Evolutionary conservation across 371 early-diverging fungal species (phyloP).

Genomic region (Gilbertella persicaria): DNA sequence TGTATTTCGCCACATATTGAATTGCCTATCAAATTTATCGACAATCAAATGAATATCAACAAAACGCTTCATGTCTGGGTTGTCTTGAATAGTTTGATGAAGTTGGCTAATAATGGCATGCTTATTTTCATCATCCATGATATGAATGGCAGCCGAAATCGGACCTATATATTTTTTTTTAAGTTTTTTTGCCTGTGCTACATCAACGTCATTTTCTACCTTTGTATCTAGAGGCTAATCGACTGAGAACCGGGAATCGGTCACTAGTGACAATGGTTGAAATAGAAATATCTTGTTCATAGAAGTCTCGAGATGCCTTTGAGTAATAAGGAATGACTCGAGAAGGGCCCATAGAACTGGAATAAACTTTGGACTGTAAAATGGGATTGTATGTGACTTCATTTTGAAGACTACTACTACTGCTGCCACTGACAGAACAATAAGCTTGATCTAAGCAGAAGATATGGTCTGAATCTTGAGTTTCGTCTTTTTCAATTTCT

Average conservation of each 20-base stretch:
- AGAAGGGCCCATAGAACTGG: slow-evolving; percentile 54
- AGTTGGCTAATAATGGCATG: slow-evolving; percentile 41
- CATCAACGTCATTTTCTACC: slow-evolving; percentile 11
- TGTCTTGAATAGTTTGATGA: slow-evolving; percentile 41
- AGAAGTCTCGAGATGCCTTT: slow-evolving; percentile 35
- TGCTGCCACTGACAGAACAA: neutral
- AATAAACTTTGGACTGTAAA: slow-evolving; percentile 48
- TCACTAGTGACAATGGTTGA: slow-evolving; percentile 55
- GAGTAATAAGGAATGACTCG: slow-evolving; percentile 62
- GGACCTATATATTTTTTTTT: slow-evolving; percentile 36
- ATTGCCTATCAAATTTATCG: slow-evolving; percentile 59
- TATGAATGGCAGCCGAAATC: slow-evolving; percentile 61
- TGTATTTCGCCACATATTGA: slow-evolving; percentile 65
- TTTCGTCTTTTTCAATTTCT: neutral
- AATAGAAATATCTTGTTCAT: slow-evolving; percentile 55
- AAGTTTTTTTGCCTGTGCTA: neutral
- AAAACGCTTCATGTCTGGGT: slow-evolving; percentile 49
- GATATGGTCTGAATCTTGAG: neutral
- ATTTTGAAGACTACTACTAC: neutral
- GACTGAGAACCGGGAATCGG: slow-evolving; percentile 43
- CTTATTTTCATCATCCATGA: slow-evolving; percentile 49
- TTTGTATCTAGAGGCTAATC: slow-evolving; percentile 54
- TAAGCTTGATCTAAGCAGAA: neutral
- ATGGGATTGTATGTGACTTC: neutral
- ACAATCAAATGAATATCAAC: slow-evolving; percentile 60